Conservation (phyloP, 2,329 filamentous ascomycete species). For the Colletotrichum siamense region DNA sequence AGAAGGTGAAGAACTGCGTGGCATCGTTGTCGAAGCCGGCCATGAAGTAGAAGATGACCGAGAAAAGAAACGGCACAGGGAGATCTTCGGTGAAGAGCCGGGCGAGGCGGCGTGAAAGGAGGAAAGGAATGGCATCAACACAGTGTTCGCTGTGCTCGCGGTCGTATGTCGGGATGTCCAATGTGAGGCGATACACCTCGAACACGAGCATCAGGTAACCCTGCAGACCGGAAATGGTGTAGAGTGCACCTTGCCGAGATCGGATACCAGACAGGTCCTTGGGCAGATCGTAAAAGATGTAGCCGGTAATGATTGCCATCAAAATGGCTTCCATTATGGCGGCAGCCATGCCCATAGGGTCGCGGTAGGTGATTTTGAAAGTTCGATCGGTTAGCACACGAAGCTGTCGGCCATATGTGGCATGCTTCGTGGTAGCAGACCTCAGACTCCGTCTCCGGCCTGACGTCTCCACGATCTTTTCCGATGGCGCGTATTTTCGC, state of each 20-base stretch:
- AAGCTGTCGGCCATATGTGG: slow-evolving; percentile 67
- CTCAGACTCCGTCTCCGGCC: neutral
- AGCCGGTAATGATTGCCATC: slow-evolving; percentile 76
- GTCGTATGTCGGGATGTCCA: slow-evolving; percentile 79
- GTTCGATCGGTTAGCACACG: slow-evolving; percentile 72
- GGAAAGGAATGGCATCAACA: slow-evolving; percentile 71
- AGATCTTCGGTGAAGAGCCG: slow-evolving; percentile 74
- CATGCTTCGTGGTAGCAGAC: slow-evolving; percentile 43
- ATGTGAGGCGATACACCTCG: slow-evolving; percentile 76
- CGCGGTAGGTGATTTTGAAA: slow-evolving; percentile 74
- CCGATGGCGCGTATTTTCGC: slow-evolving; percentile 27
- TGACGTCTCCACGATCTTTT: slow-evolving; percentile 16
- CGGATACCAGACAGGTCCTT: slow-evolving; percentile 74
- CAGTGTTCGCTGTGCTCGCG: slow-evolving; percentile 77
- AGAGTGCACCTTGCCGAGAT: slow-evolving; percentile 75
- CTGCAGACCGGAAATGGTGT: slow-evolving; percentile 74
- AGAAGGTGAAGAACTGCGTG: slow-evolving; percentile 74
- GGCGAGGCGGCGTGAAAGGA: slow-evolving; percentile 73
- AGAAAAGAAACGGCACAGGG: slow-evolving; percentile 74
- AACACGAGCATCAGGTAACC: slow-evolving; percentile 80
- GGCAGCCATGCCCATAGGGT: slow-evolving; percentile 77
- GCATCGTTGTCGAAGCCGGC: slow-evolving; percentile 71
- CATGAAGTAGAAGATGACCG: slow-evolving; percentile 80
- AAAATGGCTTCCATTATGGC: slow-evolving; percentile 72
- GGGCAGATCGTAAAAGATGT: slow-evolving; percentile 72